Conservation (phyloP, 2,329 filamentous ascomycete species). For the Neoarthrinium moseri region DNA sequence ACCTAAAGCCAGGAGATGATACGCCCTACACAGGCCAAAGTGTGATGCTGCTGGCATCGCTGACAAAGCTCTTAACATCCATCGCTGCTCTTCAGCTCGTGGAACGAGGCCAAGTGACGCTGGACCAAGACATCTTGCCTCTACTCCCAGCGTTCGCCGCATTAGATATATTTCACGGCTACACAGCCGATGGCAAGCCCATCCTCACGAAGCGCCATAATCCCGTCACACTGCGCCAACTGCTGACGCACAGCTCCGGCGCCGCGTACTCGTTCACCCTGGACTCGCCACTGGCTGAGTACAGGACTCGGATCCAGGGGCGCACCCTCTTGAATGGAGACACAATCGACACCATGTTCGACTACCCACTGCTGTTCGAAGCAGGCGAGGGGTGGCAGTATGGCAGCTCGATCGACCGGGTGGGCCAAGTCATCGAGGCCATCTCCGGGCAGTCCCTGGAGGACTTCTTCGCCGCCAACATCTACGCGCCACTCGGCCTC, state of each 20-base stretch:
- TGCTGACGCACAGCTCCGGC: conserved; percentile 47
- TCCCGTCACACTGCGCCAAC: conserved; percentile 40
- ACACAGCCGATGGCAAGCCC: conserved; percentile 33
- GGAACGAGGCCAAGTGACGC: conserved; percentile 39
- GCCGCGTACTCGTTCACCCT: conserved; percentile 35
- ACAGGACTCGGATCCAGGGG: conserved; percentile 4
- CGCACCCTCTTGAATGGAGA: conserved; percentile 7
- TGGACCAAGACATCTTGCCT: conserved; percentile 42
- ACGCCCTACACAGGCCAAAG: conserved; percentile 19
- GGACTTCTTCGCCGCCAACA: conserved; percentile 16
- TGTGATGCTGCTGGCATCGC: conserved; percentile 31
- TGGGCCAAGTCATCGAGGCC: conserved; percentile 27
- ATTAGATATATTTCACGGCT: conserved; percentile 41
- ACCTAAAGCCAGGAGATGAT: conserved; percentile 3
- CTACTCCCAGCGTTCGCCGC: conserved; percentile 41
- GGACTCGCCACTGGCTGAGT: conserved; percentile 11
- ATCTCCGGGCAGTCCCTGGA: conserved; percentile 20
- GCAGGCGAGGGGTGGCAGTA: conserved; percentile 43
- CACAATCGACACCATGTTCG: conserved; percentile 24
- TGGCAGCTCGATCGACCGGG: conserved; percentile 40
- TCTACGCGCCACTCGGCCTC: conserved; percentile 17
- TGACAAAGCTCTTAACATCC: conserved; percentile 42
- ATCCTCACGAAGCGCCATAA: conserved; percentile 23
- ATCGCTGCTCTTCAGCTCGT: conserved; percentile 45
- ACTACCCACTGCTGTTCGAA: conserved; percentile 39